Evolutionary conservation across 2,329 filamentous ascomycete species (phyloP).

Genomic region (Plenodomus tracheiphilus): DNA sequence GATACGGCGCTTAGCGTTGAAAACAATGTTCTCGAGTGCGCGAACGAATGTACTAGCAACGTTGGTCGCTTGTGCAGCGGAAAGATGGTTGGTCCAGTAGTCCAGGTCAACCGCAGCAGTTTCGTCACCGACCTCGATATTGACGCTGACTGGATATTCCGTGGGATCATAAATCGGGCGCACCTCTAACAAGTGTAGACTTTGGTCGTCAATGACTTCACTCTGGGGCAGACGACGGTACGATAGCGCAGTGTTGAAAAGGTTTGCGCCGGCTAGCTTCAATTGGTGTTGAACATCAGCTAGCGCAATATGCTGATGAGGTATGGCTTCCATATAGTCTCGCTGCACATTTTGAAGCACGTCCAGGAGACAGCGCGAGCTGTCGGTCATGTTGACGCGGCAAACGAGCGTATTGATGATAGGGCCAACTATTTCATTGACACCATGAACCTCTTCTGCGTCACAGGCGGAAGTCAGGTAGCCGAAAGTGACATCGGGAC

Average conservation of each 20-base stretch:
- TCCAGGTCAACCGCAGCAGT: slow-evolving; percentile 36
- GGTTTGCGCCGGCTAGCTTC: slow-evolving; percentile 30
- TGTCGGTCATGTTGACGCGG: slow-evolving; percentile 44
- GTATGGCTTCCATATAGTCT: slow-evolving; percentile 52
- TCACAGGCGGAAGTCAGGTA: slow-evolving; percentile 50
- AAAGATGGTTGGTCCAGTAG: slow-evolving; percentile 41
- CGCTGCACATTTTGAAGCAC: slow-evolving; percentile 49
- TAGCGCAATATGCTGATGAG: slow-evolving; percentile 49
- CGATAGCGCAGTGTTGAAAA: slow-evolving; percentile 56
- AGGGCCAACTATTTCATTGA: slow-evolving; percentile 52
- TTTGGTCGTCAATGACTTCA: slow-evolving; percentile 19
- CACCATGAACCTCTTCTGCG: slow-evolving; percentile 40
- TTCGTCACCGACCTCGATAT: slow-evolving; percentile 52
- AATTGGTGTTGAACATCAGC: slow-evolving; percentile 54
- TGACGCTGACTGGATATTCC: slow-evolving; percentile 53
- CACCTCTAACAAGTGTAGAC: slow-evolving; percentile 45
- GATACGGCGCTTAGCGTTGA: slow-evolving; percentile 38
- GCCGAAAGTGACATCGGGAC: slow-evolving; percentile 49
- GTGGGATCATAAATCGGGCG: slow-evolving; percentile 50
- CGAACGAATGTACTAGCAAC: slow-evolving; percentile 37
- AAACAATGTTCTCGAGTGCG: slow-evolving; percentile 43
- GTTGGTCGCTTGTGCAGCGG: slow-evolving; percentile 34
- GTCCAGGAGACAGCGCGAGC: slow-evolving; percentile 39
- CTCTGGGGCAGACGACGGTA: slow-evolving; percentile 49
- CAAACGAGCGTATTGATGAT: slow-evolving; percentile 53